Evolutionary conservation across 2,329 filamentous ascomycete genomes (phyloP), one percentile per base, ranked within the genome.

Genomic region (Diaporthe ampelina): DNA sequence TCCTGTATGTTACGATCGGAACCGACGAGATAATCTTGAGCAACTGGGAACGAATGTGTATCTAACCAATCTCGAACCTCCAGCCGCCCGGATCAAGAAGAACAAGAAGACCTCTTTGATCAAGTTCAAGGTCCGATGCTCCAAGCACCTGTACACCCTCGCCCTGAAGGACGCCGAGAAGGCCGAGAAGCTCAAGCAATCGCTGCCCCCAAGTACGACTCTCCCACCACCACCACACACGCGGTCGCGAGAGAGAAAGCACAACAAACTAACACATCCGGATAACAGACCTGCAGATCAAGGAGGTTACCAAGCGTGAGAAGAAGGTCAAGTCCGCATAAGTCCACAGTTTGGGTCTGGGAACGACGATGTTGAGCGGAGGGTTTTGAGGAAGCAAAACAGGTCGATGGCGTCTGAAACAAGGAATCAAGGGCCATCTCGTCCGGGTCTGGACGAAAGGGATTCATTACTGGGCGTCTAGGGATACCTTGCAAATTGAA

Each of bases 101-200:
- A 97, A 93, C 92, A 93, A 92, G 88, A 93, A 94, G 89, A 89
- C 90, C 84, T 91, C 93, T 86, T 93, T 96, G 91, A 95, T 97
- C 93, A 99, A 99, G 94, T 98, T 99, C 95, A 99, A 99, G 95
- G 96, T 99, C 91, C 95, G 97, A 88, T 98, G 97, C 94, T 91
- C 94, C 86, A 92, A 93, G 84, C 93, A 97, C 91, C 91, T 99
- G 81, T 99, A 99, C 94, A 98, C 97, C 81, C 93, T 99, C 82
- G 94, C 97, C 86, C 93, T 99, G 83, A 98, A 98, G 93, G 97
- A 99, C 89, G 91, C 92, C 84, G 97, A 98, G 86, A 98, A 98
- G 94, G 97, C 96, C 88, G 97, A 98, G 91, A 99, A 99, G 94
- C 93, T 99, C 81, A 98, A 98, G 95, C 96, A 98, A 92, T 95